A percentile compares a stretch with the other conserved stretches of the same genome.
Evolutionary conservation across 2,329 filamentous ascomycete genomes (phyloP).

Genomic region (Septoria petroselini): DNA sequence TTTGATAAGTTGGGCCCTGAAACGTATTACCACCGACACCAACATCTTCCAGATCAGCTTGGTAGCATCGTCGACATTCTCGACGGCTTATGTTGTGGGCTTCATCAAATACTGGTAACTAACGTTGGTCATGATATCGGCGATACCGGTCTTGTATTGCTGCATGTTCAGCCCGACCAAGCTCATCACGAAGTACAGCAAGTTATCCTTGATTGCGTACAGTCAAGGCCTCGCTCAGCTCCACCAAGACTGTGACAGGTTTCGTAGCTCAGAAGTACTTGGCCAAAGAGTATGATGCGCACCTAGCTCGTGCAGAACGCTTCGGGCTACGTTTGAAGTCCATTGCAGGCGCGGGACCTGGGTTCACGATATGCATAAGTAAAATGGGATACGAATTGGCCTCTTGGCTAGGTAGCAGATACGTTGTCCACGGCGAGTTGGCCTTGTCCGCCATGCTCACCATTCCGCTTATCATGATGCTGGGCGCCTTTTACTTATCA

Average conservation of each 20-base stretch:
- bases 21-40: constrained; percentile 88
- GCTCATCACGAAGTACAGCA: constrained; percentile 78
- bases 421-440: constrained; percentile 64
- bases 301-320: constrained; percentile 68
- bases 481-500: constrained; percentile 86
- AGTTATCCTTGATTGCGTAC: constrained; percentile 72
- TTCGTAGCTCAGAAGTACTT: constrained; percentile 91
- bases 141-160: constrained; percentile 71
- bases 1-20: constrained; percentile 88
- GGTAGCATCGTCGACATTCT: constrained; percentile 75
- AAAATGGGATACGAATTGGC: constrained; percentile 83
- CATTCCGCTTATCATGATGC: constrained; percentile 85
- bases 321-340: constrained; percentile 74
- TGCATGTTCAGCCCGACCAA: constrained; percentile 70
- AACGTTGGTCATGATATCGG: constrained; percentile 79
- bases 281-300: constrained; percentile 74
- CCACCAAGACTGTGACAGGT: constrained; percentile 84
- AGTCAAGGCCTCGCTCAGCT: constrained; percentile 84
- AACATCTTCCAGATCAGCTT: constrained; percentile 92
- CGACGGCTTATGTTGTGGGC: constrained; percentile 84
- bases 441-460: constrained; percentile 71
- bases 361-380: constrained; percentile 75
- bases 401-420: constrained; percentile 83
- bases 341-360: constrained; percentile 72
- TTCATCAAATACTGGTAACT: constrained; percentile 92